A percentile compares a stretch with the other conserved stretches of the same genome.
These are phyloP conservation scores for Triglochin maritima DNA, from an alignment of 106 monocot species.

Conservation along the genomic window DNA sequence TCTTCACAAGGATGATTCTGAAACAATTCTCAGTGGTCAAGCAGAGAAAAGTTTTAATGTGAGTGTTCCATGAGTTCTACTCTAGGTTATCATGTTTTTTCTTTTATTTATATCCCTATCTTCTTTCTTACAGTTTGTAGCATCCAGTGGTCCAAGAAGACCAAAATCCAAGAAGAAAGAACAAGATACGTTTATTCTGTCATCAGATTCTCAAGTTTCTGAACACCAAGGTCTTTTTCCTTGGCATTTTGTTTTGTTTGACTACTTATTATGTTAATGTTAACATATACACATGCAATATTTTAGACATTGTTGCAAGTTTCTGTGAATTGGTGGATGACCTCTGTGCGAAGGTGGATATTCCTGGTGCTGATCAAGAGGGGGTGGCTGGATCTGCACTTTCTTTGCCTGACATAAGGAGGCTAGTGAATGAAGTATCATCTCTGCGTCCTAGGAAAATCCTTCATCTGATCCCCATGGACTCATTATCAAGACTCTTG, in stretches of 20 bases:
- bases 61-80: constrained; percentile 8
- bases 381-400: constrained; percentile 40
- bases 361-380: constrained; percentile 34
- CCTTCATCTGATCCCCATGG: constrained; percentile 61
- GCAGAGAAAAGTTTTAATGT: constrained; percentile 35
- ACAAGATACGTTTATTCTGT: constrained; percentile 21
- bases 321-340: constrained; percentile 79
- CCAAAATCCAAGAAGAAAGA: constrained; percentile 77
- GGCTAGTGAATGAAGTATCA: constrained; percentile 63
- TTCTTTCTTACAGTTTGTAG: constrained; percentile 25
- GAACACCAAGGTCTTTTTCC: constrained; percentile 51
- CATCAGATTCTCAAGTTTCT: constrained; percentile 29
- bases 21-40: constrained; percentile 14
- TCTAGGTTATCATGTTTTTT: neutral
- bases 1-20: constrained; percentile 14
- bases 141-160: constrained; percentile 44
- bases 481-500: constrained; percentile 56
- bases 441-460: constrained; percentile 55
- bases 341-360: constrained; percentile 76
- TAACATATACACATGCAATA: neutral
- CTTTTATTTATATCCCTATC: constrained; percentile 4
- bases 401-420: constrained; percentile 52
- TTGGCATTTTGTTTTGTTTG: neutral
- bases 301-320: constrained; percentile 32
- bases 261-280: neutral